phyloP scores from a whole-genome alignment of 2,329 filamentous ascomycete genomes.

The Fusarium beomiforme region DNA sequence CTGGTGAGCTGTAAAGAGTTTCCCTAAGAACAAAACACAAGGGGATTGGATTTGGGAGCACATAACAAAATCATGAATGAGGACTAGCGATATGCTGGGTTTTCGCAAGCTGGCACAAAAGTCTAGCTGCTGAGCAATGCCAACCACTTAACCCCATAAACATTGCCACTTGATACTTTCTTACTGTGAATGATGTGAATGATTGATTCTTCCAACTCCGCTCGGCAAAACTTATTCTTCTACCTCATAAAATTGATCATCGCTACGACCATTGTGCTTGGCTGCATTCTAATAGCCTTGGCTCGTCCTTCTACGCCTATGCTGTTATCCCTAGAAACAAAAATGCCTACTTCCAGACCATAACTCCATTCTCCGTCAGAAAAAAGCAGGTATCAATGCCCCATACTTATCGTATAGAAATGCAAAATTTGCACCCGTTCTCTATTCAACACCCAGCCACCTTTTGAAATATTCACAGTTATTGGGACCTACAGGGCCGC shows the following conservation, averaged over 20 bases:
- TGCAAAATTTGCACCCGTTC: slow-evolving; percentile 13
- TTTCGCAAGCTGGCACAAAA: slow-evolving; percentile 26
- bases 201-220: background rate
- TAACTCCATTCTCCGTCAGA: slow-evolving; percentile 38
- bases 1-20: slow-evolving; percentile 58
- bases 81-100: slow-evolving; percentile 31
- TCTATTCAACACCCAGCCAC: slow-evolving; percentile 72
- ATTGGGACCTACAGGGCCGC: slow-evolving; percentile 87
- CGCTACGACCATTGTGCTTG: slow-evolving; percentile 7
- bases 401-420: background rate
- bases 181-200: background rate
- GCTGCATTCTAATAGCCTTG: slow-evolving; percentile 20
- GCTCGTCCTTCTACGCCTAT: slow-evolving; percentile 39
- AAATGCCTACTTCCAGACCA: slow-evolving; percentile 20
- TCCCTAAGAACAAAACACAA: slow-evolving; percentile 4
- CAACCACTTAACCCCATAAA: slow-evolving; percentile 29
- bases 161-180: background rate
- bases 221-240: background rate
- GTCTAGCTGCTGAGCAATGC: slow-evolving; percentile 34
- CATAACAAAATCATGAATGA: slow-evolving; percentile 34
- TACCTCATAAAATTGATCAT: background rate
- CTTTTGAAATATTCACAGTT: slow-evolving; percentile 92
- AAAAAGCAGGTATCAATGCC: background rate
- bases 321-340: slow-evolving; percentile 35
- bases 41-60: slow-evolving; percentile 25